Percentiles rank a stretch among this genome's conserved stretches.
Evolutionary conservation across 305 asterid genomes (phyloP).

Genomic region (Ajuga reptans): DNA sequence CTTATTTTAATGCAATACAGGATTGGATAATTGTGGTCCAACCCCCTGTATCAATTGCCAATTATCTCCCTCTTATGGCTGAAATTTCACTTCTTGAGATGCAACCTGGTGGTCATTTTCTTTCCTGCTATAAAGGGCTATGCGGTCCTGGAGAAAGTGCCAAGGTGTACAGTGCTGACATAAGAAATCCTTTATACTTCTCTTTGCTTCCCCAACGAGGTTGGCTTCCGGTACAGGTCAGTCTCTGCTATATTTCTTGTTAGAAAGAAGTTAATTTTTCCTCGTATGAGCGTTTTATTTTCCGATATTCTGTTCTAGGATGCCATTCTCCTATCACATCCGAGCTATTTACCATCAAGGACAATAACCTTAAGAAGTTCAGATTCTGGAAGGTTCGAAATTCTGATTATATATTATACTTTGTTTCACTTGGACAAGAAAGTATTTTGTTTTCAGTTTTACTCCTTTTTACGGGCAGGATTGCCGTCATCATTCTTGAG

Average conservation of each 20-base stretch:
- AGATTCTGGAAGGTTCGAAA: constrained; percentile 81
- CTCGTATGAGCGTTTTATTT: constrained; percentile 15
- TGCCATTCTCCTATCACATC: constrained; percentile 79
- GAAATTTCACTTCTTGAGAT: constrained; percentile 88
- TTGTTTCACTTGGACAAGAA: constrained; percentile 6
- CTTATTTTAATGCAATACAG: constrained; percentile 53
- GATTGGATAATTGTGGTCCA: constrained; percentile 80
- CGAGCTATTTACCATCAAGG: constrained; percentile 53
- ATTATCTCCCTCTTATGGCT: constrained; percentile 79
- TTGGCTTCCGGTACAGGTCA: constrained; percentile 81
- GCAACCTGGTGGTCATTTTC: constrained; percentile 78
- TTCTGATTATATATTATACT: constrained; percentile 8
- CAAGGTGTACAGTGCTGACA: constrained; percentile 67
- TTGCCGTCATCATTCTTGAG: constrained; percentile 81
- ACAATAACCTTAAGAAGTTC: constrained; percentile 82
- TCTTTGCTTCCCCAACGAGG: constrained; percentile 92
- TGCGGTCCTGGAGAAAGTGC: constrained; percentile 70
- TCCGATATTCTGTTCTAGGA: constrained; percentile 43
- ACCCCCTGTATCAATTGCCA: constrained; percentile 66
- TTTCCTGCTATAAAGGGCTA: constrained; percentile 64
- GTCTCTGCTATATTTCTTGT: constrained; percentile 23
- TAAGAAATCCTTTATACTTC: constrained; percentile 67
- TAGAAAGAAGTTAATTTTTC: background rate
- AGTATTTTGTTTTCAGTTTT: constrained; percentile 9
- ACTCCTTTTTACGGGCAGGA: constrained; percentile 42